Conservation (phyloP, 2,329 filamentous ascomycete genomes). For the Fusarium avenaceum region DNA sequence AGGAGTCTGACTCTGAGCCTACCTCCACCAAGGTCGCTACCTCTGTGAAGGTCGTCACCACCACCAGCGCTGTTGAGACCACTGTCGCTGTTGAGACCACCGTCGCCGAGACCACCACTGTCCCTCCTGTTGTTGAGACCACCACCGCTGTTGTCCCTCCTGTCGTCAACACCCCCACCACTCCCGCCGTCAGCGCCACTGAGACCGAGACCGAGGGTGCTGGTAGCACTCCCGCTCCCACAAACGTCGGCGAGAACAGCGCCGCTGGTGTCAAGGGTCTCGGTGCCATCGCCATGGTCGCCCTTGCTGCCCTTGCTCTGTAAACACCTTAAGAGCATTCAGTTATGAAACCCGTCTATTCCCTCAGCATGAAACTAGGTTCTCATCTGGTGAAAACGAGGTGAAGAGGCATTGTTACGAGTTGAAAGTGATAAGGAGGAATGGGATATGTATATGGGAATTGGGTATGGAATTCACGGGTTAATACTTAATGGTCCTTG, state of each 20-base stretch:
- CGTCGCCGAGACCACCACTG: conserved; percentile 12
- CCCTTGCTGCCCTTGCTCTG: conserved; percentile 54
- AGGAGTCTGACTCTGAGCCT: conserved; percentile 21
- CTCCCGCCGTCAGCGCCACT: conserved; percentile 14
- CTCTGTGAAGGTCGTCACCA: conserved; percentile 22
- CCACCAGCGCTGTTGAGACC: conserved; percentile 1
- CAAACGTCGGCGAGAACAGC: conserved; percentile 46
- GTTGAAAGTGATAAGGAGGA: conserved; percentile 17
- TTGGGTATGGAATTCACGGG: conserved; percentile 24
- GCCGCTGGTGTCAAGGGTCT: conserved; percentile 52
- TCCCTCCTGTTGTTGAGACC: conserved; percentile 13
- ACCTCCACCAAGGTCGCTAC: conserved; percentile 15
- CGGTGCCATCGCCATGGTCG: conserved; percentile 53
- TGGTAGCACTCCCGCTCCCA: conserved; percentile 27
- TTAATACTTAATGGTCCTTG: conserved; percentile 42
- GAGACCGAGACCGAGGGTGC: conserved; percentile 12
- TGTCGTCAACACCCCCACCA: conserved; percentile 28
- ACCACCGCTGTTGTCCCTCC: conserved; percentile 27
- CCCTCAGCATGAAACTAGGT: neutral
- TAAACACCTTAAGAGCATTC: conserved; percentile 45
- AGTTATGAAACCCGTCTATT: conserved; percentile 12
- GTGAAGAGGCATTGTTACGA: conserved; percentile 27
- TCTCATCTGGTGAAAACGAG: neutral
- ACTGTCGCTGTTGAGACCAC: neutral
- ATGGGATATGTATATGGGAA: conserved; percentile 26